These are phyloP conservation scores for Rhododendron henanense DNA, from an alignment of 148 eudicot genomes.

Conservation along the genomic window DNA sequence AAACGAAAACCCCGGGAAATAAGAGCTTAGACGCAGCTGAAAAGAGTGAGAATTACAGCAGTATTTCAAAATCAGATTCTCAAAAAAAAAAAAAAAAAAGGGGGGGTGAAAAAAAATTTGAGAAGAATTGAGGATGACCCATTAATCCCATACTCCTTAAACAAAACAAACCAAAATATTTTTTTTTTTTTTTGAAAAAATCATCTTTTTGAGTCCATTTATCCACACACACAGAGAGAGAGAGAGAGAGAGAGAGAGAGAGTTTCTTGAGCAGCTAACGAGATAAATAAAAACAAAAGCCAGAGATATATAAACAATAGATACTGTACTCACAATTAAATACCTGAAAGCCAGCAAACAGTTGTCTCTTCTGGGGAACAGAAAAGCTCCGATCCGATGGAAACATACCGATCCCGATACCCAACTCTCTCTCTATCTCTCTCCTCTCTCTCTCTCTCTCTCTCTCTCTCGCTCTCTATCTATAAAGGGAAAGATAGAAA, in stretches of 20 bases:
- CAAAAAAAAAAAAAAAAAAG: neutral
- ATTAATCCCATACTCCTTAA: neutral
- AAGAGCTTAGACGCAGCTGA: neutral
- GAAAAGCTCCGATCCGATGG: slow-evolving; percentile 28
- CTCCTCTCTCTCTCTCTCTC: neutral
- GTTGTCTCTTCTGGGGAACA: slow-evolving; percentile 44
- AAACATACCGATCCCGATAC: slow-evolving; percentile 37
- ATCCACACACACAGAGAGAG: neutral
- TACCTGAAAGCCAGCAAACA: slow-evolving; percentile 41
- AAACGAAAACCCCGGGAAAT: neutral
- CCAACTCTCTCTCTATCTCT: neutral
- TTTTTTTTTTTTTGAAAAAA: no score
- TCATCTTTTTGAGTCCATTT: neutral
- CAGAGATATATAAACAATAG: neutral
- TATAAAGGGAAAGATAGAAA: neutral
- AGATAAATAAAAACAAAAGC: slow-evolving; percentile 9
- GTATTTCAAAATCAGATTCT: neutral
- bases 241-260: slow-evolving; percentile 1
- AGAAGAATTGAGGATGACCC: neutral
- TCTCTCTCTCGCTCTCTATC: neutral
- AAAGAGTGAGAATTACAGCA: neutral
- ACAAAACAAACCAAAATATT: neutral
- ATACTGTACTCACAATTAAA: neutral
- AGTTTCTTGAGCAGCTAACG: neutral
- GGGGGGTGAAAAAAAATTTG: neutral